These are phyloP conservation scores for Clathrus columnatus DNA, from an alignment of 768 basidiomycete genomes.

Conservation along the genomic window DNA sequence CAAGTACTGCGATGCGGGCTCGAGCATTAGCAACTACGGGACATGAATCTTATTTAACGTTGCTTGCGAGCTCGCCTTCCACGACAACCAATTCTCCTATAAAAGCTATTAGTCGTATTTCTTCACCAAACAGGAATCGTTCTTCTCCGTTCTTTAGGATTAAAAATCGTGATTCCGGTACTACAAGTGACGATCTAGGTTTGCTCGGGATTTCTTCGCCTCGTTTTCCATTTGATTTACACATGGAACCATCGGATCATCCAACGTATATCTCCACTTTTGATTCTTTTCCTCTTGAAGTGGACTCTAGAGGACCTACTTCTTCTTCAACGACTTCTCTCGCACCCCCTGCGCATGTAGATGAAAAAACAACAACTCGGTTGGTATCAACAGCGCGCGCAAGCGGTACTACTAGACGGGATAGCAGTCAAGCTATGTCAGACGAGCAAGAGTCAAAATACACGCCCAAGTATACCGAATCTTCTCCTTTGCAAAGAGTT, in stretches of 20 bases:
- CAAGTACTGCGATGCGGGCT: conserved; percentile 1
- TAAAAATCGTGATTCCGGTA: not conserved
- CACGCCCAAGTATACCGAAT: conserved; percentile 4
- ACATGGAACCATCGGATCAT: not conserved
- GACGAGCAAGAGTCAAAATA: not conserved
- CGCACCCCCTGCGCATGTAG: not conserved
- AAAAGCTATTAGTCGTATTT: not conserved
- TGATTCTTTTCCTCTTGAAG: conserved; percentile 5
- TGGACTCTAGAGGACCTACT: not conserved
- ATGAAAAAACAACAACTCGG: not conserved
- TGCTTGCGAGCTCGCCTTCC: conserved; percentile 2
- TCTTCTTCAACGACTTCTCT: not conserved
- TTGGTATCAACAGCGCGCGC: not conserved
- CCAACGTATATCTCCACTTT: not conserved
- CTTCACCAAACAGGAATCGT: not conserved
- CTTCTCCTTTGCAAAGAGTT: not conserved
- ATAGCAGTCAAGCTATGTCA: not conserved
- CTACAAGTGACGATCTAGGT: conserved; percentile 7
- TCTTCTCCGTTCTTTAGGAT: not conserved
- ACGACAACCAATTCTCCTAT: not conserved
- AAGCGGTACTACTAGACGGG: not conserved
- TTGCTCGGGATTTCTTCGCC: not conserved
- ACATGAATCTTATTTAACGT: conserved; percentile 7
- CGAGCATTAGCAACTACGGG: conserved; percentile 9
- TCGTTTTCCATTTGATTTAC: conserved; percentile 4